Evolutionary conservation across 352 stramenopile species (phyloP).

Genomic region (Thraustochytrium sp.): DNA sequence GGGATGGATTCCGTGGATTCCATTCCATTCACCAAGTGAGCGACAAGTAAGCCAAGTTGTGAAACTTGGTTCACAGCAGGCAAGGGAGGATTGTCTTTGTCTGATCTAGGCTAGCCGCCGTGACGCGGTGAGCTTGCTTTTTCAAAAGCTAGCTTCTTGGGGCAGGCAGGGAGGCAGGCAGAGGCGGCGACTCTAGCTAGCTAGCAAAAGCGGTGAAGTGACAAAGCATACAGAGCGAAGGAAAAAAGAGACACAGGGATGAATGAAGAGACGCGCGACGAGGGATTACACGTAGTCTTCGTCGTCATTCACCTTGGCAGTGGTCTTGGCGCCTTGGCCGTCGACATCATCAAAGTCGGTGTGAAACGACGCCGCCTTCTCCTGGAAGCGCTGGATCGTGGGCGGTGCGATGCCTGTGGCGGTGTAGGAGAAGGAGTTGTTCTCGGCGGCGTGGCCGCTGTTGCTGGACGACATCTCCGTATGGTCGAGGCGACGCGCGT

Average conservation of each 20-base stretch:
- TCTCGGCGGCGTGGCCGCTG: neutral
- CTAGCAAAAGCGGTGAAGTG: neutral
- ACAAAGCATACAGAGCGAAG: neutral
- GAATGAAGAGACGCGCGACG: too few relatives aligned
- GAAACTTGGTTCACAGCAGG: too few relatives aligned
- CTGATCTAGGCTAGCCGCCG: too few relatives aligned
- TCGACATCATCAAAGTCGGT: neutral
- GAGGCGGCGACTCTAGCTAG: too few relatives aligned
- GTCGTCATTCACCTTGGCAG: neutral
- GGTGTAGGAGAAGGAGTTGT: constrained; percentile 10
- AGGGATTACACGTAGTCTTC: neutral
- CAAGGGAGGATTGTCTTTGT: too few relatives aligned
- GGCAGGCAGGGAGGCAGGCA: too few relatives aligned
- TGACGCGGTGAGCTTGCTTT: too few relatives aligned
- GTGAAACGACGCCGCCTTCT: neutral
- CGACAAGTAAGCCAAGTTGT: too few relatives aligned
- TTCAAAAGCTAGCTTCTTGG: too few relatives aligned
- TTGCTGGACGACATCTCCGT: neutral
- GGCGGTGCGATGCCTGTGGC: neutral
- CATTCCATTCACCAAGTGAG: too few relatives aligned
- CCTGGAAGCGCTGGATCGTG: neutral
- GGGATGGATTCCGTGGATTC: too few relatives aligned
- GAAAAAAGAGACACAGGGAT: neutral
- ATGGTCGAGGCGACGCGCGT: neutral
- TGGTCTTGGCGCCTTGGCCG: too few relatives aligned